Conservation (phyloP, 140 eudicot genomes). For the Artemisia princeps region DNA sequence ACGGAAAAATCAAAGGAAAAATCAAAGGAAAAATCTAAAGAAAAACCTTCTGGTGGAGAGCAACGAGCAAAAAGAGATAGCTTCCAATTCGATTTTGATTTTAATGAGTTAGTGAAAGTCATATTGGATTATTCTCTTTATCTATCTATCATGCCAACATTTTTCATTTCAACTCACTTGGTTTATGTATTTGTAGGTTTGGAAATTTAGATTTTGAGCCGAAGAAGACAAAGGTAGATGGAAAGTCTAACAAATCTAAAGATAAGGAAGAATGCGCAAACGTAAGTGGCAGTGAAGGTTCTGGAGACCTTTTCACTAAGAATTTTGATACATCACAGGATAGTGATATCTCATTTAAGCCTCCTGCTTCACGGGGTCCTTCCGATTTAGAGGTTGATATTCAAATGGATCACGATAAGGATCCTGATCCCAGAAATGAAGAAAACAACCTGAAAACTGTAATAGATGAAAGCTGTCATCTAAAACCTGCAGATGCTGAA, state of each 20-base stretch:
- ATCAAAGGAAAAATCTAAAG: conserved; percentile 41
- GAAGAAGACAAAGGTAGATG: conserved; percentile 33
- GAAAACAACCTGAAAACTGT: conserved; percentile 25
- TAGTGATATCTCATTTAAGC: conserved; percentile 28
- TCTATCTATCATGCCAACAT: background rate
- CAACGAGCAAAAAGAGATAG: conserved; percentile 37
- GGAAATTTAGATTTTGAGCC: conserved; percentile 48
- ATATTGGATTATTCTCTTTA: conserved; percentile 13
- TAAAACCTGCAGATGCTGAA: conserved; percentile 24
- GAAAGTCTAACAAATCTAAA: conserved; percentile 28
- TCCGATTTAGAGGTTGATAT: conserved; percentile 32
- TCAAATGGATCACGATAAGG: conserved; percentile 22
- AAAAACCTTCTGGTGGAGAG: conserved; percentile 40
- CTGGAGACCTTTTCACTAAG: conserved; percentile 27
- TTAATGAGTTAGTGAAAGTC: conserved; percentile 43
- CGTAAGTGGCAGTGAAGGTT: conserved; percentile 28
- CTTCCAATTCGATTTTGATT: conserved; percentile 67
- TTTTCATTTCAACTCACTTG: conserved; percentile 2
- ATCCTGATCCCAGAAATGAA: conserved; percentile 23
- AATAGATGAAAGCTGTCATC: conserved; percentile 22
- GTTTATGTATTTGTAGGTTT: conserved; percentile 40
- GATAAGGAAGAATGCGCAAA: conserved; percentile 29
- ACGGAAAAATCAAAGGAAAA: conserved; percentile 44
- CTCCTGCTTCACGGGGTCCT: conserved; percentile 24
- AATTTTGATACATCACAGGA: conserved; percentile 23